Percentiles rank a stretch among this genome's conserved stretches.
phyloP scores from a whole-genome alignment of 2,329 filamentous ascomycete species.

The Ophiocordyceps camponoti-saundersi region DNA sequence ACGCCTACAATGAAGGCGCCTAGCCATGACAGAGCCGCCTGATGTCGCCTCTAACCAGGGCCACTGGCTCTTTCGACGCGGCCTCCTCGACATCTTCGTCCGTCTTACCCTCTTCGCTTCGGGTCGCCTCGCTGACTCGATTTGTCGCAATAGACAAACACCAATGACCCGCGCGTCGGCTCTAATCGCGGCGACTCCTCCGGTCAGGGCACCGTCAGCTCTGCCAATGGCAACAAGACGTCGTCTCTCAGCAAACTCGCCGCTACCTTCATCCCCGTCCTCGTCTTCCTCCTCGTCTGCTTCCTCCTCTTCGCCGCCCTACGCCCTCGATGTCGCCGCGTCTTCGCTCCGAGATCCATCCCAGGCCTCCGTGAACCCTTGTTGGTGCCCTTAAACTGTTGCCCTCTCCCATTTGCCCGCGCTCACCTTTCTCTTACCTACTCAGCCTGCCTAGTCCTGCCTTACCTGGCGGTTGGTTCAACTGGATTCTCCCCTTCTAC shows the following conservation, averaged over 20 bases:
- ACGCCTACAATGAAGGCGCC: conserved; percentile 1
- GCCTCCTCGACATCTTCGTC: conserved; percentile 3
- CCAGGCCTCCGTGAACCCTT: conserved; percentile 27
- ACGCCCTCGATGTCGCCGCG: conserved; percentile 29
- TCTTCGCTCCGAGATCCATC: conserved; percentile 37
- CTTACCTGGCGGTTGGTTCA: conserved; percentile 39
- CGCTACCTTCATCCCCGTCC: conserved; percentile 36
- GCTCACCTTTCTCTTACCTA: not conserved
- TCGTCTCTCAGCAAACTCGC: conserved; percentile 20
- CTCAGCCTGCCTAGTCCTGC: not conserved
- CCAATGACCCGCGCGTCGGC: conserved; percentile 15
- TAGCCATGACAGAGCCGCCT: conserved; percentile 1
- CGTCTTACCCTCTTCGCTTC: not conserved
- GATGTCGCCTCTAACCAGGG: not conserved
- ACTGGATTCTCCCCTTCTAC: conserved; percentile 54
- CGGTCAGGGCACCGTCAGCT: conserved; percentile 17
- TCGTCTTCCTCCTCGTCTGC: conserved; percentile 32
- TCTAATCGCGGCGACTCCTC: conserved; percentile 16
- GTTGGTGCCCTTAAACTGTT: conserved; percentile 8
- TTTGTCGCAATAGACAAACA: not conserved
- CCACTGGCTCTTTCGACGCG: not conserved
- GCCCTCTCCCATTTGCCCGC: not conserved
- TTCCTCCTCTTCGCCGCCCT: conserved; percentile 30
- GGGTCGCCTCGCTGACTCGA: not conserved
- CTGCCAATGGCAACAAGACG: conserved; percentile 12